Conservation (phyloP, 2,329 filamentous ascomycete genomes). For the Aureobasidium subglaciale region DNA sequence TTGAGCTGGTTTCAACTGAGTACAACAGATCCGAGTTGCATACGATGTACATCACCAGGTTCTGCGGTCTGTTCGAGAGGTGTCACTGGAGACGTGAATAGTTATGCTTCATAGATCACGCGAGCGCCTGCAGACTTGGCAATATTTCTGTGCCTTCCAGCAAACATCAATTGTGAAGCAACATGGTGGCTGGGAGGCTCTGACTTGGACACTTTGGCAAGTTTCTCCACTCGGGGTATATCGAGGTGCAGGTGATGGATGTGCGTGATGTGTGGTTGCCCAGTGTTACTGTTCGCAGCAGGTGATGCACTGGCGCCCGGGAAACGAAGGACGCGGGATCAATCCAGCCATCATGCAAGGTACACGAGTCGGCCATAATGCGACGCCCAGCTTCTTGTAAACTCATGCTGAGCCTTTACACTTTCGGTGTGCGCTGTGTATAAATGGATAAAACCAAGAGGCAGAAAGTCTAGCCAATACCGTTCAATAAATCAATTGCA, state of each 20-base stretch:
- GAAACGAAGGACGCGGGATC: conserved; percentile 2
- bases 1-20: too few relatives aligned
- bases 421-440: not conserved
- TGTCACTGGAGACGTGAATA: too few relatives aligned
- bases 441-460: not conserved
- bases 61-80: too few relatives aligned
- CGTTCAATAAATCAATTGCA: conserved; percentile 6
- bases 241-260: not conserved
- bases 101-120: not conserved
- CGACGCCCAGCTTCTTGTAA: not conserved
- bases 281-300: conserved; percentile 8
- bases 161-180: not conserved
- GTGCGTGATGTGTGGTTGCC: conserved; percentile 2
- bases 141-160: not conserved
- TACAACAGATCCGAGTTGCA: too few relatives aligned
- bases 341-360: conserved; percentile 8
- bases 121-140: not conserved
- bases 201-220: not conserved
- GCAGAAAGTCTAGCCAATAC: not conserved
- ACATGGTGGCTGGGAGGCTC: not conserved
- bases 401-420: not conserved
- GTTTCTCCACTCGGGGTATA: not conserved
- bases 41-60: too few relatives aligned
- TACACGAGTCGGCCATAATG: not conserved
- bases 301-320: not conserved